Conservation (phyloP, 495 filamentous ascomycete species). For the Penicillium atrosanguineum region DNA sequence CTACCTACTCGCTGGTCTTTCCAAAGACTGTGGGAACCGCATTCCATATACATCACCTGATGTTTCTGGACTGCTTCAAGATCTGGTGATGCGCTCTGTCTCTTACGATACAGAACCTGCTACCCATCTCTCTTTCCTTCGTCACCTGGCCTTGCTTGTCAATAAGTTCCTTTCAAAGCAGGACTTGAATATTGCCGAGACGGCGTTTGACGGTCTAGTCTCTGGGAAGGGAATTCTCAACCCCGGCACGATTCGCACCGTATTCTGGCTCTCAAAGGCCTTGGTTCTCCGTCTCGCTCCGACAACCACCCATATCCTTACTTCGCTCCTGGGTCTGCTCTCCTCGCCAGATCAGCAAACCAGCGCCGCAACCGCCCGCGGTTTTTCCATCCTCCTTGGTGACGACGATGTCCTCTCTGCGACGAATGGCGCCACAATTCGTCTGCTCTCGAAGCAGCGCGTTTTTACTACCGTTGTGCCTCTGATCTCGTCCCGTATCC, state of each 20-base stretch:
- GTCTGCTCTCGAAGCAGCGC: conserved; percentile 63
- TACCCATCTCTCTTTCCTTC: conserved; percentile 53
- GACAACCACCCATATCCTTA: conserved; percentile 46
- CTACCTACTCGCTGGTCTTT: conserved; percentile 58
- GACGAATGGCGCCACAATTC: conserved; percentile 61
- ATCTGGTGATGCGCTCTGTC: conserved; percentile 39
- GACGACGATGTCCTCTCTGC: conserved; percentile 65
- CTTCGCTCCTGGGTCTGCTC: conserved; percentile 55
- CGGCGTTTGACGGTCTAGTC: conserved; percentile 36
- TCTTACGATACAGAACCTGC: conserved; percentile 30
- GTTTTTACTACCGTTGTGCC: conserved; percentile 63
- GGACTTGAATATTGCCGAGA: conserved; percentile 34
- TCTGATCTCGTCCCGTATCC: conserved; percentile 53
- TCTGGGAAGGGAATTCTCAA: conserved; percentile 18
- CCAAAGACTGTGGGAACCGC: conserved; percentile 29
- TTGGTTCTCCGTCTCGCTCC: conserved; percentile 50
- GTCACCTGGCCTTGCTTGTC: conserved; percentile 59
- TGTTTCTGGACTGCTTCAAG: conserved; percentile 37
- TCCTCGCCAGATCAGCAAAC: conserved; percentile 37
- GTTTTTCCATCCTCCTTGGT: conserved; percentile 59
- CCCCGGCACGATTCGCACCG: conserved; percentile 34
- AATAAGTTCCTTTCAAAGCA: conserved; percentile 64
- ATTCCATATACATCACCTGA: conserved; percentile 35
- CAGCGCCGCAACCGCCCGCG: conserved; percentile 51
- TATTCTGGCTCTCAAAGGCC: conserved; percentile 57